Evolutionary conservation across 192 early-diverging fungal species (phyloP).

Genomic region (Backusella parvicylindrica): DNA sequence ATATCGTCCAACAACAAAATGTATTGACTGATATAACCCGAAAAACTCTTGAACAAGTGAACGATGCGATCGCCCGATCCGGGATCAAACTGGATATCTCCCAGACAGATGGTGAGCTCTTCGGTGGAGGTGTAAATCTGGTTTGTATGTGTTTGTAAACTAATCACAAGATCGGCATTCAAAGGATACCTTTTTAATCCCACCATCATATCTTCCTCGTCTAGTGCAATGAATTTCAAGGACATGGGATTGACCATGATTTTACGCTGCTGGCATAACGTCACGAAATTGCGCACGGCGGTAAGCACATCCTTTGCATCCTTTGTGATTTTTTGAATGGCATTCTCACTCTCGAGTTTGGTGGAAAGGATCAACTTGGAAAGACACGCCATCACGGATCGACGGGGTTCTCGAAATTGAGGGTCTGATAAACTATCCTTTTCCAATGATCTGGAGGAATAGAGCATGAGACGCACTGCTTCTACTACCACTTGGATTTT

Average conservation of each 20-base stretch:
- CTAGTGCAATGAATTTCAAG: slow-evolving; percentile 9
- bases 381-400: slow-evolving; percentile 59
- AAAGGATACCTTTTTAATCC: background rate
- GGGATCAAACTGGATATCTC: background rate
- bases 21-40: slow-evolving; percentile 19
- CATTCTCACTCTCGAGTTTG: slow-evolving; percentile 59
- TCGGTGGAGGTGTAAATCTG: slow-evolving; percentile 11
- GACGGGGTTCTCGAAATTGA: slow-evolving; percentile 11
- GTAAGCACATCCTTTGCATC: slow-evolving; percentile 61
- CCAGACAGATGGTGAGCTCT: background rate
- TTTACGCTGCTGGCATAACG: slow-evolving; percentile 27
- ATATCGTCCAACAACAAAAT: slow-evolving; percentile 22
- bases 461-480: slow-evolving; percentile 81
- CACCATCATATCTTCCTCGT: background rate
- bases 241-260: slow-evolving; percentile 38
- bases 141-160: slow-evolving; percentile 8
- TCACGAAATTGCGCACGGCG: slow-evolving; percentile 64
- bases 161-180: slow-evolving; percentile 14
- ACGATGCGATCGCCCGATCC: background rate
- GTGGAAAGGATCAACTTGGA: slow-evolving; percentile 71
- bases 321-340: slow-evolving; percentile 60
- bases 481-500: slow-evolving; percentile 12
- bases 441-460: slow-evolving; percentile 65
- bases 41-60: slow-evolving; percentile 3
- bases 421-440: slow-evolving; percentile 52